A percentile compares a stretch with the other conserved stretches of the same genome.
These are phyloP conservation scores for Mucor indicus DNA, from an alignment of 371 early-diverging fungal genomes.

Conservation along the genomic window DNA sequence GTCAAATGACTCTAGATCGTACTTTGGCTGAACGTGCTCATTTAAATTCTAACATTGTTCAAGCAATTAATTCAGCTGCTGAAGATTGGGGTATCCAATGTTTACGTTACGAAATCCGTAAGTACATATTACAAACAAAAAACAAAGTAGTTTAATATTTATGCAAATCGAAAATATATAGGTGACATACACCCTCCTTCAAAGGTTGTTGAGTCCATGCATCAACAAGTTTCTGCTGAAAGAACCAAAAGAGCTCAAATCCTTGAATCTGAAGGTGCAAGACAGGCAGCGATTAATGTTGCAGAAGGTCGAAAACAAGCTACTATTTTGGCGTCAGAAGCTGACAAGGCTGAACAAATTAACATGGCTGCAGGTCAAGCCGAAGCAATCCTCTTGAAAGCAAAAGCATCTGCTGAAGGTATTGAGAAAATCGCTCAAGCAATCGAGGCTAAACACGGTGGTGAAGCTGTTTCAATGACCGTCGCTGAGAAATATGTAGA, in stretches of 20 bases:
- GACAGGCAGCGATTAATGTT: conserved; percentile 96
- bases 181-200: conserved; percentile 95
- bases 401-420: conserved; percentile 80
- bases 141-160: too few relatives aligned
- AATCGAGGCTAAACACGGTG: conserved; percentile 68
- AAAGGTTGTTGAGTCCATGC: conserved; percentile 96
- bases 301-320: conserved; percentile 95
- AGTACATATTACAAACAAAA: conserved; percentile 6
- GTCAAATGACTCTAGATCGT: conserved; percentile 95
- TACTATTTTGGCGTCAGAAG: conserved; percentile 93
- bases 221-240: conserved; percentile 96
- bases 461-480: conserved; percentile 86
- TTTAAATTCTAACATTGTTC: conserved; percentile 91
- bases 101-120: conserved; percentile 87
- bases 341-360: conserved; percentile 84
- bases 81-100: conserved; percentile 96
- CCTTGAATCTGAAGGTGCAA: conserved; percentile 90
- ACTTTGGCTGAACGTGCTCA: conserved; percentile 93
- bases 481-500: conserved; percentile 98
- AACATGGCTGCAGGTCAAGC: conserved; percentile 89
- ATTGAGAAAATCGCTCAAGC: conserved; percentile 80
- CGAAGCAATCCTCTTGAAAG: conserved; percentile 85
- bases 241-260: conserved; percentile 96
- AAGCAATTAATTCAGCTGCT: conserved; percentile 92
- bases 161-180: conserved; percentile 7